phyloP scores from a whole-genome alignment of 2,329 filamentous ascomycete genomes.

The Diplodia mutila region DNA sequence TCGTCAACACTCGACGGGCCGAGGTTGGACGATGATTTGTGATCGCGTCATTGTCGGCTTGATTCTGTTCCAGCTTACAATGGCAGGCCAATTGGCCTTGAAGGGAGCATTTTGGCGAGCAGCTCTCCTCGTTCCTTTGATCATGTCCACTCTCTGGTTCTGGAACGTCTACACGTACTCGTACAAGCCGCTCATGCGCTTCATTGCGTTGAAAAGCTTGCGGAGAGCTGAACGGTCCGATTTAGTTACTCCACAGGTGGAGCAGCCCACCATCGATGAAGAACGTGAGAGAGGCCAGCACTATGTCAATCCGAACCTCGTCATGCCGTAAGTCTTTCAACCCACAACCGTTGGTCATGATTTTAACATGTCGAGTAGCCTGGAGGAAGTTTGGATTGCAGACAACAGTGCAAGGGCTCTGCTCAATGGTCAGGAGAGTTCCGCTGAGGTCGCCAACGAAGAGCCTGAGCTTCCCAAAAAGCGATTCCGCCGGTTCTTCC shows the following conservation, averaged over 20 bases:
- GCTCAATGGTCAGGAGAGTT: background rate
- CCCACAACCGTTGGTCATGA: background rate
- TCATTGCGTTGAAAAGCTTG: slow-evolving; percentile 89
- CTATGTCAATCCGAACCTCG: slow-evolving; percentile 78
- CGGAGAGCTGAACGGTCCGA: slow-evolving; percentile 62
- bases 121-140: slow-evolving; percentile 72
- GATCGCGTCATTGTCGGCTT: slow-evolving; percentile 86
- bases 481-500: slow-evolving; percentile 11
- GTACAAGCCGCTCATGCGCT: slow-evolving; percentile 87
- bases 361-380: slow-evolving; percentile 45
- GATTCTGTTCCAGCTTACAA: slow-evolving; percentile 86
- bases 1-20: slow-evolving; percentile 88
- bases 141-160: slow-evolving; percentile 85
- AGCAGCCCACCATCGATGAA: slow-evolving; percentile 69
- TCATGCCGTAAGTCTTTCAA: slow-evolving; percentile 61
- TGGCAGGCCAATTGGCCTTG: slow-evolving; percentile 82
- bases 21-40: slow-evolving; percentile 96
- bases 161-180: slow-evolving; percentile 77
- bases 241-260: slow-evolving; percentile 35
- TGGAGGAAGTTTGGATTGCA: slow-evolving; percentile 71
- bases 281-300: slow-evolving; percentile 68
- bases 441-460: background rate
- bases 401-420: slow-evolving; percentile 29
- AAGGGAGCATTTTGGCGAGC: slow-evolving; percentile 74
- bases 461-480: background rate